Percentiles rank a stretch among this genome's conserved stretches.
phyloP scores from a whole-genome alignment of 441 rosid species.

The Sinapis alba region DNA sequence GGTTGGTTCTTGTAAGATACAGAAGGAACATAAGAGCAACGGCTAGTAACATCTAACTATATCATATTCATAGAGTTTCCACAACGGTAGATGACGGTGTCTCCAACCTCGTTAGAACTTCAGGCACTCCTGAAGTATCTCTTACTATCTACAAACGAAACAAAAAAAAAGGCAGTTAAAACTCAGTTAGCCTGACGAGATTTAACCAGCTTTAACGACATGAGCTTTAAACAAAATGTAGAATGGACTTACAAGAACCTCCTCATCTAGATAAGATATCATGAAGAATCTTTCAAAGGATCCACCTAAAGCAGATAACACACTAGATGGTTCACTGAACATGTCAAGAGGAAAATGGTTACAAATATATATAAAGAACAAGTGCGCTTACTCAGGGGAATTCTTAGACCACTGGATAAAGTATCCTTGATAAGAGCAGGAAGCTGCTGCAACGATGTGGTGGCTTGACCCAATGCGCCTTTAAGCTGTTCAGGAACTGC shows the following conservation, averaged over 20 bases:
- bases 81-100: conserved; percentile 41
- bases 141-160: conserved; percentile 62
- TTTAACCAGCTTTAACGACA: not conserved
- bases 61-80: conserved; percentile 61
- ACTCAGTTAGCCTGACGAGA: not conserved
- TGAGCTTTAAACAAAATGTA: not conserved
- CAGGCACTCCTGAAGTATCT: conserved; percentile 72
- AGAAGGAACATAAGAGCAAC: conserved; percentile 1
- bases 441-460: conserved; percentile 66
- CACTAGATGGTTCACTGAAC: conserved; percentile 19
- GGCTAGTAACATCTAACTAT: conserved; percentile 51
- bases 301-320: conserved; percentile 62
- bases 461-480: conserved; percentile 73
- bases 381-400: conserved; percentile 72
- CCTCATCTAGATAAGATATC: conserved; percentile 95
- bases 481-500: conserved; percentile 80
- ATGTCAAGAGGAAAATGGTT: not conserved
- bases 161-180: not conserved
- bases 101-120: conserved; percentile 85
- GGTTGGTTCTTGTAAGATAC: conserved; percentile 14
- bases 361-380: not conserved
- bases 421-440: conserved; percentile 74
- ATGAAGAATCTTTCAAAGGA: conserved; percentile 82
- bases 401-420: conserved; percentile 60
- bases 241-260: conserved; percentile 77